These are phyloP conservation scores for Cicer bijugum DNA, from an alignment of 306 rosid species.

Conservation along the genomic window DNA sequence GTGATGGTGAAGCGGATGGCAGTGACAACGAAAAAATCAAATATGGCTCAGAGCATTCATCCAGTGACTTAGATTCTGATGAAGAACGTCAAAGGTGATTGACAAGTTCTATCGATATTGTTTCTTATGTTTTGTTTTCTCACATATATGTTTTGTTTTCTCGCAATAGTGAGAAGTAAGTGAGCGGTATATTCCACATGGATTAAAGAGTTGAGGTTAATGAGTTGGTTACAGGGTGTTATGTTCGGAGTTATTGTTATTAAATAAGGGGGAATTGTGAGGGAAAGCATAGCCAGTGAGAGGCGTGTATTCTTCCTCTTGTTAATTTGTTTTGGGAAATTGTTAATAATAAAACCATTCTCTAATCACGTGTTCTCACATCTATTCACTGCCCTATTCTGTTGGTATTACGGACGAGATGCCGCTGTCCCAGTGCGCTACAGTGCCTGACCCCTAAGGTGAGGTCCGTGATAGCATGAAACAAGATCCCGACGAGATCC, in stretches of 20 bases:
- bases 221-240: background rate
- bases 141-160: background rate
- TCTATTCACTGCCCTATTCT: background rate
- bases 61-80: constrained; percentile 79
- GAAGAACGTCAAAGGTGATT: constrained; percentile 83
- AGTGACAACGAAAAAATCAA: constrained; percentile 57
- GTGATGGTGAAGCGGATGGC: constrained; percentile 54
- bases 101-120: constrained; percentile 26
- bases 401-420: background rate
- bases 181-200: background rate
- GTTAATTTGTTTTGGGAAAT: constrained; percentile 1
- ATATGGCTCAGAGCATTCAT: constrained; percentile 53
- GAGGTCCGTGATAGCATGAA: no score
- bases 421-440: no score
- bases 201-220: background rate
- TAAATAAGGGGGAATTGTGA: background rate
- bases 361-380: background rate
- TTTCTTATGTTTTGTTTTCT: constrained; percentile 20
- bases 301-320: background rate
- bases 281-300: background rate
- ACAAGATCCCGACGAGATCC: no score
- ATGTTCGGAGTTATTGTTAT: background rate
- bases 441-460: no score
- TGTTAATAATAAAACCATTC: background rate
- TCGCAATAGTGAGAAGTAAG: background rate